phyloP scores from a whole-genome alignment of 2,329 filamentous ascomycete species.

The Mariannaea elegans region DNA sequence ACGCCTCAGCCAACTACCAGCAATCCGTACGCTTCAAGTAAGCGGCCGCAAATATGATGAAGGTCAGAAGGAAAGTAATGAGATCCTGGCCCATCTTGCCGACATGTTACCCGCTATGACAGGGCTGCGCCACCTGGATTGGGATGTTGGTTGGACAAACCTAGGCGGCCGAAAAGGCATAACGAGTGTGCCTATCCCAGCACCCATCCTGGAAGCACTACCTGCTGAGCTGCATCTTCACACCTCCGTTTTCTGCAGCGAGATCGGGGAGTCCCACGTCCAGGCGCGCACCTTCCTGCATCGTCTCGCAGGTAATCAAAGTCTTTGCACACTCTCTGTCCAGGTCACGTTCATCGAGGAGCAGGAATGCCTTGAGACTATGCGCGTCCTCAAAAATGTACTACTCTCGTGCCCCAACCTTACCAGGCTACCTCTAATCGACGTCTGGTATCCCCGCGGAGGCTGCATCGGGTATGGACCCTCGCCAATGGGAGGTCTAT shows the following conservation, averaged over 20 bases:
- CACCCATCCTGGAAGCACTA: constrained; percentile 7
- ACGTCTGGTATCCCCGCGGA: constrained; percentile 12
- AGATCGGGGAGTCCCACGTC: not conserved
- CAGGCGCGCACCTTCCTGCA: constrained; percentile 7
- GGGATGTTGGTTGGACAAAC: constrained; percentile 2
- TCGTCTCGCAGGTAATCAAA: constrained; percentile 1
- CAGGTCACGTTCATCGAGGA: constrained; percentile 8
- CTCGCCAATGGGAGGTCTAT: not conserved
- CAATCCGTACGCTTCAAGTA: constrained; percentile 14
- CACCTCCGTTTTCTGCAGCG: constrained; percentile 9
- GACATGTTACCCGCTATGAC: constrained; percentile 9
- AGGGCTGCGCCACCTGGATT: constrained; percentile 12
- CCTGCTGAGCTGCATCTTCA: not conserved
- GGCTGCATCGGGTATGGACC: constrained; percentile 1
- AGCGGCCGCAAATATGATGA: not conserved
- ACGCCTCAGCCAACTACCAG: constrained; percentile 11
- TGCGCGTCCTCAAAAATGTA: constrained; percentile 15
- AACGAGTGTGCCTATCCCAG: constrained; percentile 1
- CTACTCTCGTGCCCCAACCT: constrained; percentile 24
- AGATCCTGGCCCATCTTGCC: constrained; percentile 7
- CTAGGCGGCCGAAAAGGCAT: not conserved
- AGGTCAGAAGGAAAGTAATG: not conserved
- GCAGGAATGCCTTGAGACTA: constrained; percentile 17
- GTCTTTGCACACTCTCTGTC: constrained; percentile 10
- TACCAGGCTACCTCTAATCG: not conserved